phyloP scores from a whole-genome alignment of 2,329 filamentous ascomycete species.

The Metarhizium humberi region DNA sequence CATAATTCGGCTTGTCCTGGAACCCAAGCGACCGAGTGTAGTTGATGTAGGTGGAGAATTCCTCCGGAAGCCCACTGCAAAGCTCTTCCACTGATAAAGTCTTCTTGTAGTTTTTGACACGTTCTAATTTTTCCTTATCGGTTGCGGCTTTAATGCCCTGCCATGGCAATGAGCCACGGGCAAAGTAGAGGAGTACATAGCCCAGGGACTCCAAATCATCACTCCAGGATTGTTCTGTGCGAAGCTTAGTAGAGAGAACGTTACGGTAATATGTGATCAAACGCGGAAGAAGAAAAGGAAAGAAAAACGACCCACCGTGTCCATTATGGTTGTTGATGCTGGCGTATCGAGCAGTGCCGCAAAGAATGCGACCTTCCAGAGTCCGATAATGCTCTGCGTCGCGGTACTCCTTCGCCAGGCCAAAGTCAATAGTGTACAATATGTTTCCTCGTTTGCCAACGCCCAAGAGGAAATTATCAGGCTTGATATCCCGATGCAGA shows the following conservation, averaged over 20 bases:
- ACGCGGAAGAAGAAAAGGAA: too few species aligned
- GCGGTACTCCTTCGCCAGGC: constrained; percentile 51
- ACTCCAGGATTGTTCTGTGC: neutral
- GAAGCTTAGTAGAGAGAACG: neutral
- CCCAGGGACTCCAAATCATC: neutral
- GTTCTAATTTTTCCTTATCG: constrained; percentile 54
- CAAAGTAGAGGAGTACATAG: neutral
- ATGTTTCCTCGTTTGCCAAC: constrained; percentile 98
- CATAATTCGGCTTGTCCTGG: constrained; percentile 69
- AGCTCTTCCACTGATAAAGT: constrained; percentile 60
- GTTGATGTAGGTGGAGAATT: constrained; percentile 68
- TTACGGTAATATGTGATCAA: neutral
- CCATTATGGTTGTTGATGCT: neutral
- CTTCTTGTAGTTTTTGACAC: constrained; percentile 12
- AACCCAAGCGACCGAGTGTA: constrained; percentile 66
- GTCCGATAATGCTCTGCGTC: neutral
- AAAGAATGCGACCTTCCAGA: neutral
- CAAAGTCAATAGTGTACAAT: constrained; percentile 98
- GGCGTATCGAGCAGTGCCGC: neutral
- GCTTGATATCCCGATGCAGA: constrained; percentile 99
- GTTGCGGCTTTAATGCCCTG: neutral
- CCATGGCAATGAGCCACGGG: neutral
- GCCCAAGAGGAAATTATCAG: constrained; percentile 98
- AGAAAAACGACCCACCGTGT: neutral
- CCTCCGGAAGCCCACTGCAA: constrained; percentile 65